Evolutionary conservation across 176 grass and related monocot genomes (phyloP), one percentile per base, ranked within the genome.

Genomic region (Carex myosuroides): DNA sequence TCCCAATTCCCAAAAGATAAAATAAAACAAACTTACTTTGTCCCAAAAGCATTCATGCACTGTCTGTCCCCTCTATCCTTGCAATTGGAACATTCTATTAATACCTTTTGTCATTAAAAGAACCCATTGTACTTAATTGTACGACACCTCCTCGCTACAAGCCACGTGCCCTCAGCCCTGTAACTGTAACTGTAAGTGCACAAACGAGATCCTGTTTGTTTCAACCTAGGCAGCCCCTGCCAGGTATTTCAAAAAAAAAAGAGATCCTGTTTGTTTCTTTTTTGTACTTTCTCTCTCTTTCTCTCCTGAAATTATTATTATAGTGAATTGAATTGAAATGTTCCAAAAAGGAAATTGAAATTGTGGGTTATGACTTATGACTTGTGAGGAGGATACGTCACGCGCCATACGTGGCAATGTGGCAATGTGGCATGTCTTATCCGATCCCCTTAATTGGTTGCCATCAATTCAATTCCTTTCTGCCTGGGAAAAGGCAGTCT

Each of bases 401-500:
- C 30, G 67, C 32, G 60, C 0, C 22, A 24, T 24, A 24, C 0
- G 22, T 24, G 22, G 22, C 22, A 24, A 24, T 24, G 22, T 82
- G 80, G 80, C 61, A 67, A 64, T 76, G 71, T 56, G 72, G 63
- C 80, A 83, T 68, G 39, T 68, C 20, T 80, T 67, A 50, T 83
- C 61, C 22, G 22, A 24, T 24, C 22, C 22, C 42, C 42, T 83
- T 30, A 9, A 24, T 24, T 24, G 22, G 81, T 83, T 69, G 81
- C 60, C 81, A 83, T 83, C 81, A 83, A 83, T 83, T 83, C 62
- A 61, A 68, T 66, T 83, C 62, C 80, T 83, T 66, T 83, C 11
- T 83, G 41, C 58, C 64, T 83, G 42, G 81, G 81, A 83, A 83
- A 83, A 83, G 81, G 81, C 17, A 83, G 69, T 66, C 3, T 83